These are phyloP conservation scores for Trichosporon sp. DNA, from an alignment of 1,284 basidiomycete genomes.

Conservation along the genomic window DNA sequence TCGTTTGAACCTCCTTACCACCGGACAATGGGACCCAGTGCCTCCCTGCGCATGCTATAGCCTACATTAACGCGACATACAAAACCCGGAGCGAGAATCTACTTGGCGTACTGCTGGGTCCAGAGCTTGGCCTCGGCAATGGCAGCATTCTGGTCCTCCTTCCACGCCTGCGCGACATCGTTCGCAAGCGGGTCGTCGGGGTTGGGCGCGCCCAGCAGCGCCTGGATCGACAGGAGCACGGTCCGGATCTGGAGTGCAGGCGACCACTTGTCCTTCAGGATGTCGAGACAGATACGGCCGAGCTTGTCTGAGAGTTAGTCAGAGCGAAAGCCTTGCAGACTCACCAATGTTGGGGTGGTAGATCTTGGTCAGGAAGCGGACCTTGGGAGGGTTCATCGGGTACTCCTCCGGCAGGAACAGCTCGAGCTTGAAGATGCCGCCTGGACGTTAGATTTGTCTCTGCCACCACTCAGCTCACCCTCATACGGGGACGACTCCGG, in stretches of 20 bases:
- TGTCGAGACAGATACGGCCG: conserved; percentile 95
- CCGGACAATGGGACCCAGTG: background rate
- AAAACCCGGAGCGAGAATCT: conserved; percentile 3
- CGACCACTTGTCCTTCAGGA: conserved; percentile 99
- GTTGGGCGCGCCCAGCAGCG: conserved; percentile 90
- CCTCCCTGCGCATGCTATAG: background rate
- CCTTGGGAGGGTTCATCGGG: conserved; percentile 98
- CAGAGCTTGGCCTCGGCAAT: conserved; percentile 85
- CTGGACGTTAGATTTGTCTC: conserved; percentile 50
- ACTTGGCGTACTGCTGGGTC: conserved; percentile 55
- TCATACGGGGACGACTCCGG: conserved; percentile 92
- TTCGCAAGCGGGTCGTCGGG: conserved; percentile 96
- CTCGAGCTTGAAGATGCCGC: conserved; percentile 89
- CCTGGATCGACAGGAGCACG: conserved; percentile 93
- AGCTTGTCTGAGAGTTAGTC: conserved; percentile 70
- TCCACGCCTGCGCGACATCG: conserved; percentile 93
- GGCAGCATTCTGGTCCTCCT: conserved; percentile 90
- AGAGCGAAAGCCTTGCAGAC: conserved; percentile 14
- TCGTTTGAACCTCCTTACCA: background rate
- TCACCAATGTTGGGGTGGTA: conserved; percentile 99
- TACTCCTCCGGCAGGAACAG: conserved; percentile 98
- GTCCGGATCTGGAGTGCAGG: conserved; percentile 97
- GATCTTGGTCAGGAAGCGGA: conserved; percentile 97
- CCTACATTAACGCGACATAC: conserved; percentile 5
- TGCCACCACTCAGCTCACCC: conserved; percentile 56